Percentiles rank a stretch among this genome's conserved stretches.
These are phyloP conservation scores for Fusarium domesticum DNA, from an alignment of 2,329 filamentous ascomycete species.

Conservation along the genomic window DNA sequence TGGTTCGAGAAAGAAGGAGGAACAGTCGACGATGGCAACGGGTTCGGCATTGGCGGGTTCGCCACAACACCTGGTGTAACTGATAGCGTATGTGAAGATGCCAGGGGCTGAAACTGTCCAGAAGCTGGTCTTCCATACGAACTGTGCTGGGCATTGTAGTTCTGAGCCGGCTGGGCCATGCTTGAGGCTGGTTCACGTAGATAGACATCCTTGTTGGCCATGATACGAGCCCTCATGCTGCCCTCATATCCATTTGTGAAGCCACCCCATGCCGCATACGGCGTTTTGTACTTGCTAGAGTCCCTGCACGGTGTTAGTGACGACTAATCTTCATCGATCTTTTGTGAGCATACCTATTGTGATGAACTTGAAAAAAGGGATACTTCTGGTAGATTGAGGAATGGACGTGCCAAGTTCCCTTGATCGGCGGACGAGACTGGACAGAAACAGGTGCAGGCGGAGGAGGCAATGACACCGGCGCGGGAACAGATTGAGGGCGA, in stretches of 20 bases:
- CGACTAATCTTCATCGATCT: neutral
- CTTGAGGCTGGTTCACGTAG: constrained; percentile 26
- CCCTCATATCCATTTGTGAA: constrained; percentile 62
- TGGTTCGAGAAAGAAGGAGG: constrained; percentile 7
- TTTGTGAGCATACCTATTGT: constrained; percentile 49
- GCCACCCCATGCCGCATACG: constrained; percentile 55
- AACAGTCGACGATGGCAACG: neutral
- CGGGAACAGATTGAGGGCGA: constrained; percentile 1
- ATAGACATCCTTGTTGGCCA: constrained; percentile 33
- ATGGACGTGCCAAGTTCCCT: constrained; percentile 35
- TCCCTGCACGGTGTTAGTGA: constrained; percentile 41
- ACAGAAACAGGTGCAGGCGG: constrained; percentile 5
- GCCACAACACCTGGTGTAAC: constrained; percentile 7
- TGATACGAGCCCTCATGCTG: constrained; percentile 45
- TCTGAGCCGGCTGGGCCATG: neutral
- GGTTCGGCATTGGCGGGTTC: constrained; percentile 8
- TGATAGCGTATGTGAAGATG: constrained; percentile 1
- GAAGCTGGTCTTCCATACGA: constrained; percentile 1
- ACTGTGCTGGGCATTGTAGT: constrained; percentile 2
- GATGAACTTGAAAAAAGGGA: constrained; percentile 57
- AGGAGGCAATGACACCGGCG: constrained; percentile 1
- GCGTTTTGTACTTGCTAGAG: constrained; percentile 55
- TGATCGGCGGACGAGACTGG: constrained; percentile 24
- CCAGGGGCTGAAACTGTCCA: neutral
- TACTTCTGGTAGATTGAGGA: constrained; percentile 52